Conservation (phyloP, 768 basidiomycete species). For the Boletus rubroflammeus region DNA sequence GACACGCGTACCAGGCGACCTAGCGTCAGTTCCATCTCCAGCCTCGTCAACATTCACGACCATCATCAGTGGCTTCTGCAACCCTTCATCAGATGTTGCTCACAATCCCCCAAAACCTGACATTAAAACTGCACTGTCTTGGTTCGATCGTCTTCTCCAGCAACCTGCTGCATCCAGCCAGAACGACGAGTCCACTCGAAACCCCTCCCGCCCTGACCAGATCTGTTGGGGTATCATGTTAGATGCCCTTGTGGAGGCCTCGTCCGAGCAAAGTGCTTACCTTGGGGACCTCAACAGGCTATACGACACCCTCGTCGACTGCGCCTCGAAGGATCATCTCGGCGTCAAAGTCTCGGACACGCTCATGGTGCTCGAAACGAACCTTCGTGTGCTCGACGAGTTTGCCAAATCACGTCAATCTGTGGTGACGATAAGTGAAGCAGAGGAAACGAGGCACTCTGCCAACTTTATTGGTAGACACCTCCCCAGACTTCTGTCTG, state of each 20-base stretch:
- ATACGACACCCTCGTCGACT: conserved; percentile 39
- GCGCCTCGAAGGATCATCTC: conserved; percentile 35
- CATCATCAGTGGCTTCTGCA: conserved; percentile 65
- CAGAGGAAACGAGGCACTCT: conserved; percentile 9
- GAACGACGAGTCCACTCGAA: conserved; percentile 41
- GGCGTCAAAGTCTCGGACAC: conserved; percentile 37
- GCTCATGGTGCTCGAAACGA: conserved; percentile 42
- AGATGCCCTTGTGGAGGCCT: conserved; percentile 44
- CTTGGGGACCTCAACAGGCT: conserved; percentile 55
- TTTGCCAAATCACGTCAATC: conserved; percentile 1
- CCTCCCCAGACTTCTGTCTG: conserved; percentile 1
- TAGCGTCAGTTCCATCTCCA: conserved; percentile 49
- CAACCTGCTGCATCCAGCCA: conserved; percentile 35
- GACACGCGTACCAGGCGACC: conserved; percentile 13
- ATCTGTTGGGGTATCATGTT: conserved; percentile 60
- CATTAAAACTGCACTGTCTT: conserved; percentile 56
- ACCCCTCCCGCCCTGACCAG: conserved; percentile 49
- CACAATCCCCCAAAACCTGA: conserved; percentile 36
- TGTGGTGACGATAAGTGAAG: neutral
- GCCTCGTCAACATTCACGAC: conserved; percentile 59
- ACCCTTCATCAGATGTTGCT: conserved; percentile 17
- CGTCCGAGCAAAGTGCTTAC: conserved; percentile 33
- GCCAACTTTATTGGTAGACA: conserved; percentile 30
- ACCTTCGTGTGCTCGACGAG: conserved; percentile 34
- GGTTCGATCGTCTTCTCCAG: conserved; percentile 65